These are phyloP conservation scores for Tetrapyrgos nigripes DNA, from an alignment of 1,284 basidiomycete genomes.

Conservation along the genomic window DNA sequence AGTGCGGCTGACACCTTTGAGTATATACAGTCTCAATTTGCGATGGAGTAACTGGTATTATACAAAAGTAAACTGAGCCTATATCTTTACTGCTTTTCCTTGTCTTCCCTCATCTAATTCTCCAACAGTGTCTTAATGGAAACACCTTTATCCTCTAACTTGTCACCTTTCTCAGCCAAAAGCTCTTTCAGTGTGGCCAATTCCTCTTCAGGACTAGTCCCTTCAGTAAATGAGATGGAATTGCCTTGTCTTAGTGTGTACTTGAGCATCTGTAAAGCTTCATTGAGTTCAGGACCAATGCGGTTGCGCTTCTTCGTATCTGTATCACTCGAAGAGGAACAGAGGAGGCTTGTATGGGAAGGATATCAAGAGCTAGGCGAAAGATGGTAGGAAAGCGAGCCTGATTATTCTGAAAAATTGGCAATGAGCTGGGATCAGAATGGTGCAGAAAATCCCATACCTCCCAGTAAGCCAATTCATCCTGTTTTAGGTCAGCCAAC, in stretches of 20 bases:
- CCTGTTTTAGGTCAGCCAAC: too few relatives aligned
- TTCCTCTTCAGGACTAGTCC: neutral
- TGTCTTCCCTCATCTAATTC: too few relatives aligned
- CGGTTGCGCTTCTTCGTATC: constrained; percentile 17
- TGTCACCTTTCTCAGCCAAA: too few relatives aligned
- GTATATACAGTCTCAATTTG: too few relatives aligned
- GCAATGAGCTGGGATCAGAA: neutral
- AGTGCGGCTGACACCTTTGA: too few relatives aligned
- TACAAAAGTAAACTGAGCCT: too few relatives aligned
- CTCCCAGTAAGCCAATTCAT: neutral
- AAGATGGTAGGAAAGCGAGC: neutral
- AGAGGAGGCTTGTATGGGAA: constrained; percentile 29
- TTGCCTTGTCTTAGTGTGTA: constrained; percentile 22
- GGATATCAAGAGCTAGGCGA: constrained; percentile 22
- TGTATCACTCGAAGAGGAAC: constrained; percentile 31
- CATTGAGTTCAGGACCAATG: constrained; percentile 27
- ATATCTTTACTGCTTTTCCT: too few relatives aligned
- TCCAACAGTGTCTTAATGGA: too few relatives aligned
- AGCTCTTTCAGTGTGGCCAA: too few relatives aligned
- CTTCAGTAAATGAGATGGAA: constrained; percentile 25
- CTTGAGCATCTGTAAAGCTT: constrained; percentile 32
- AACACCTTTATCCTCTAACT: too few relatives aligned
- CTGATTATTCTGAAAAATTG: neutral
- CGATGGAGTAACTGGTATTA: too few relatives aligned
- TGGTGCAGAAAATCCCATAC: neutral